These are phyloP conservation scores for Dacryopinax spathularia DNA, from an alignment of 768 basidiomycete genomes.

Conservation along the genomic window DNA sequence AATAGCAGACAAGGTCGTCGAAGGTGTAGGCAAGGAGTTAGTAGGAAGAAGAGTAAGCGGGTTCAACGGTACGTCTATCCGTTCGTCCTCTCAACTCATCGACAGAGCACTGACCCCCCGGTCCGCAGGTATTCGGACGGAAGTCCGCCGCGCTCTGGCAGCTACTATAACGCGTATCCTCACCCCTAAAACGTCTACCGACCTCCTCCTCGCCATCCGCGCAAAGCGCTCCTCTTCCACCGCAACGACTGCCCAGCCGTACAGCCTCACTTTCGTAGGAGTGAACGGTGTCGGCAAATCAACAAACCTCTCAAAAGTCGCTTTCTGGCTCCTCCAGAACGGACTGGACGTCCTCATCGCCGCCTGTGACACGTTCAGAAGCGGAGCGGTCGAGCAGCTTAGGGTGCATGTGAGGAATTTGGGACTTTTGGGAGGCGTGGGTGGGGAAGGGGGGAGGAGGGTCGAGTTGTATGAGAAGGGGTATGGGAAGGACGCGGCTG, in stretches of 20 bases:
- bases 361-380: conserved; percentile 96
- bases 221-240: conserved; percentile 57
- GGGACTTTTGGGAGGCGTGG: conserved; percentile 54
- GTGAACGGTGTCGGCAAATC: conserved; percentile 99
- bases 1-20: conserved; percentile 87
- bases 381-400: conserved; percentile 94
- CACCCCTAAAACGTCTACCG: conserved; percentile 95
- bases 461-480: conserved; percentile 93
- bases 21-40: conserved; percentile 78
- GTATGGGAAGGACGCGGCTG: conserved; percentile 98
- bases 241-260: conserved; percentile 53
- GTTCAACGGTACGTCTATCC: conserved; percentile 66
- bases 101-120: no score
- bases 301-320: conserved; percentile 94
- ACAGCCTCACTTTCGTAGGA: conserved; percentile 90
- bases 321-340: conserved; percentile 98
- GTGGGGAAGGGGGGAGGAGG: conserved; percentile 44
- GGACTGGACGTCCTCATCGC: conserved; percentile 85
- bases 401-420: conserved; percentile 92
- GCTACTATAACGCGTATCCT: conserved; percentile 82
- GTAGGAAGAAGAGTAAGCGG: conserved; percentile 84
- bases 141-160: conserved; percentile 71
- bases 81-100: background rate
- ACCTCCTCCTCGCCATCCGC: conserved; percentile 82
- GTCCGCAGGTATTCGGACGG: conserved; percentile 57